Percentiles rank a stretch among this genome's conserved stretches.
phyloP scores from a whole-genome alignment of 179 eudicot species.

The Beta macrorhiza region DNA sequence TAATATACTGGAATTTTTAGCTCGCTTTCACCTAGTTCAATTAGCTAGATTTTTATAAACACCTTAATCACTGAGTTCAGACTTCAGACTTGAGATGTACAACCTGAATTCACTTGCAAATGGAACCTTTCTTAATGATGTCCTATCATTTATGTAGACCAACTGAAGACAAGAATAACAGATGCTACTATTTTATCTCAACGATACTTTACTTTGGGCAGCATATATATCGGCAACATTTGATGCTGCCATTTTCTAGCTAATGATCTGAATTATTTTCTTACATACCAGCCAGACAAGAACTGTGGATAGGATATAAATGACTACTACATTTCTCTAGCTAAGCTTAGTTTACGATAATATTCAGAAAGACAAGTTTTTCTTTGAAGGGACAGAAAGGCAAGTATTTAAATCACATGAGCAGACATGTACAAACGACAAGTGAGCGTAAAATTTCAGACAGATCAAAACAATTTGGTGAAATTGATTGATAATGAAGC shows the following conservation, averaged over 20 bases:
- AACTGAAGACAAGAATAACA: not conserved
- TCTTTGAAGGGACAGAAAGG: too few relatives aligned
- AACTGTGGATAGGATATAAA: not conserved
- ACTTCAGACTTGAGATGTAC: not conserved
- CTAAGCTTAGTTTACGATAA: not conserved
- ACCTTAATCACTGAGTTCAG: not conserved
- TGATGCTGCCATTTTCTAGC: not conserved
- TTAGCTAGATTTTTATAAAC: not conserved
- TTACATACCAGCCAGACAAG: not conserved
- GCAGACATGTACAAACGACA: too few relatives aligned
- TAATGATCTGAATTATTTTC: not conserved
- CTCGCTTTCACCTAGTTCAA: not conserved
- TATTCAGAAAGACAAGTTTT: not conserved
- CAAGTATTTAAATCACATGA: too few relatives aligned
- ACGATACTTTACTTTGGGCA: not conserved
- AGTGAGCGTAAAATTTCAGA: too few relatives aligned
- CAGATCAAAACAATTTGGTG: too few relatives aligned
- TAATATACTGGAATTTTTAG: too few relatives aligned
- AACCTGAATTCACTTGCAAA: not conserved
- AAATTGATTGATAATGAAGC: not conserved
- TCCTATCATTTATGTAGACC: not conserved
- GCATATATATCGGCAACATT: not conserved
- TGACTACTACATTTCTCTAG: not conserved
- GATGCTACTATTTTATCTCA: not conserved
- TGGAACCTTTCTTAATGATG: not conserved